Base-by-base conservation (phyloP, 2,329 filamentous ascomycete species). In the Berkeleyomyces basicola region DNA sequence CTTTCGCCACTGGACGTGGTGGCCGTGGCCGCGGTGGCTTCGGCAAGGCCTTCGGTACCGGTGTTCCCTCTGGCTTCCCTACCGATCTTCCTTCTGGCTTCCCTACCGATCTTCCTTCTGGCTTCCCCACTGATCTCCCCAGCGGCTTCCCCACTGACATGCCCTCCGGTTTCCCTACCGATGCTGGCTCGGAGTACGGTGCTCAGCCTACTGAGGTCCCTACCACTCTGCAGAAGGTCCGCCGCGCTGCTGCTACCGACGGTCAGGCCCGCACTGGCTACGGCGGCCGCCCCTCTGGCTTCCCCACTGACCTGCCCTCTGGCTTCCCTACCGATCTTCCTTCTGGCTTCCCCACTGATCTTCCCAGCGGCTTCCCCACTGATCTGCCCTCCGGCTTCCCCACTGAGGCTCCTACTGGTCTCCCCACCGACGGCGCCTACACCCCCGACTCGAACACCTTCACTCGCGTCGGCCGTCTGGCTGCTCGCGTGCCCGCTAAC, bases 141-240 rank as follows among this genome's bases (percentile, higher is more conserved):
- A 55, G 51, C 40, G 61, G 60, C 9, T 51, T 62, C 51, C 51
- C 59, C 37, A 55, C 33, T 36, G 40, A 42, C 11, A 23, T 61
- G 11, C 62, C 47, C 9, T 51, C 47, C 1, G 47, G 47, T 11
- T 51, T 36, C 31, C 47, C 47, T 7, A 23, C 47, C 5, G 47
- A 36, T 11, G 40, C 7, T 42, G 40, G 40, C 40, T 7, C 40
- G 1, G 40, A 11, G 7, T 7, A 7, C 2, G 1, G n/a, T 1
- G n/a, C 46, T 1, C 39, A 16, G 14, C 37, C 43, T 31, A 61
- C 33, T n/a, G 23, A 36, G 46, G 33, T 31, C 33, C 59, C 37
- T 47, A 61, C 63, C 57, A 61, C 63, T 14, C 42, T 58, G 37
- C 36, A 36, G 59, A 64, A 46, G 59, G 60, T 61, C 47, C 53